Conservation (phyloP, 371 early-diverging fungal genomes). For the Vairimorpha apis region DNA sequence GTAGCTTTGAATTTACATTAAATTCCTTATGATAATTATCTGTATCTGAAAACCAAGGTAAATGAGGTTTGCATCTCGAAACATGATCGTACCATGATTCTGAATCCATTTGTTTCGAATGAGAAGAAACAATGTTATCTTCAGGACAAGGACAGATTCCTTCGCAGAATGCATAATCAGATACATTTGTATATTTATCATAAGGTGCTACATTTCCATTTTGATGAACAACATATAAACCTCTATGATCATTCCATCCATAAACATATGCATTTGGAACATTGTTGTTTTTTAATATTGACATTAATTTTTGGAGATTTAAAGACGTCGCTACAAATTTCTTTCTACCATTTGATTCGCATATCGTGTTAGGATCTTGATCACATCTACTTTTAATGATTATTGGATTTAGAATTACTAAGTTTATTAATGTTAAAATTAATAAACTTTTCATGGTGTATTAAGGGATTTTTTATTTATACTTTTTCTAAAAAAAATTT, state of each 20-base stretch:
- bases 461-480: no score
- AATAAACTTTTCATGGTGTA: no score
- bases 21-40: not conserved
- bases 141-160: not conserved
- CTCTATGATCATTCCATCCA: slow-evolving; percentile 35
- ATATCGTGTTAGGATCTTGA: slow-evolving; percentile 12
- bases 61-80: not conserved
- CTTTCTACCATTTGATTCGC: slow-evolving; percentile 12
- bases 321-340: slow-evolving; percentile 18
- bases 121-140: not conserved
- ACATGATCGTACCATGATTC: no score
- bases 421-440: no score
- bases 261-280: slow-evolving; percentile 15
- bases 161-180: slow-evolving; percentile 36
- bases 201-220: slow-evolving; percentile 41
- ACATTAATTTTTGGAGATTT: slow-evolving; percentile 2
- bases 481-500: no score
- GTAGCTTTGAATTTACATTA: not conserved
- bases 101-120: no score
- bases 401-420: no score
- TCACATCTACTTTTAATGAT: slow-evolving; percentile 23
- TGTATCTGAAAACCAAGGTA: not conserved
- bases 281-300: slow-evolving; percentile 5
- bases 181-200: slow-evolving; percentile 16
- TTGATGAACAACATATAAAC: slow-evolving; percentile 13